Base-by-base conservation (phyloP, 2,329 filamentous ascomycete species). In the Colletotrichum orbiculare region DNA sequence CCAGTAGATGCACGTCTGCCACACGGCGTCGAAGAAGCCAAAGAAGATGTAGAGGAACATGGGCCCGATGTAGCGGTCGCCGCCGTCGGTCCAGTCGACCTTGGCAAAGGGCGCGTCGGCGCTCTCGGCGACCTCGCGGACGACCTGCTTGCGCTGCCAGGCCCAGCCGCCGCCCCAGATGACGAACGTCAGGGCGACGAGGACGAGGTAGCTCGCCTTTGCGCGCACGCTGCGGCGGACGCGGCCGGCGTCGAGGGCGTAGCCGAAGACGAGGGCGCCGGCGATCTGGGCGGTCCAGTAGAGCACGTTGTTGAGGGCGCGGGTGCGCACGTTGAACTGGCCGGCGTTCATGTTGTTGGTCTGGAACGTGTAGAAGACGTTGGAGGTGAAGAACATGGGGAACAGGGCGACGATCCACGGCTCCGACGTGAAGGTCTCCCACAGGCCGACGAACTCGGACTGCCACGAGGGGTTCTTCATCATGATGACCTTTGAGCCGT, bases 1-100 rank as follows among this genome's bases (percentile, higher is more conserved):
- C 94, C 94, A 97, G 83, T 98, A 97, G 54, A 94, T 89, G 72
- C 84, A 89, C 0, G 93, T 95, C 82, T 98, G 95, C 90, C 93
- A 97, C 59, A 89, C 87, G 47, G 94, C 93, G 75, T 97, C 95
- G 71, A 90, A 96, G 77, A 96, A 90, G 45, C 93, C 93, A 75
- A 96, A 96, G 78, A 94, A 94, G 72, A 97, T 92, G 82, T 94
- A 96, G 56, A 97, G 80, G 76, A 97, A 93, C 87, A 97, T 92
- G 11, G 92, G 91, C 0, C 91, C 93, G 64, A 90, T 83, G 74
- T 91, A 96, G 25, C 68, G 62, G 64, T 76, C 68, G 58, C 87
- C 87, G 35, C 82, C 78, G 60, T 88, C 83, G 2, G 81, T 84
- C 89, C 91, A 96, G 77, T 96, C 92, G 54, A 79, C 46, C 37